phyloP scores from a whole-genome alignment of 2,329 filamentous ascomycete species.

The Fusarium annulatum region DNA sequence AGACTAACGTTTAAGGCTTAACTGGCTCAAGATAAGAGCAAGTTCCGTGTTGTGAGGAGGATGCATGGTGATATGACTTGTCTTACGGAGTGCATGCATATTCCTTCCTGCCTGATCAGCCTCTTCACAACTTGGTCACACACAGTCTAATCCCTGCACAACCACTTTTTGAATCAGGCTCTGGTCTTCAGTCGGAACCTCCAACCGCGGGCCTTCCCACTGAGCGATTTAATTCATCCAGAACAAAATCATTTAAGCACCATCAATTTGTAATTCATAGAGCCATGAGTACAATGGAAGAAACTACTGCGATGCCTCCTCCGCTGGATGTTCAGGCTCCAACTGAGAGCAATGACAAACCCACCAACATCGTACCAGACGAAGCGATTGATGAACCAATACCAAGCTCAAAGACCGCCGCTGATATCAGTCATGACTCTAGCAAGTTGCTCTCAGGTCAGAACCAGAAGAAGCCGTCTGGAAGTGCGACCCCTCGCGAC shows the following conservation, averaged over 20 bases:
- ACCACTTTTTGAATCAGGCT: background rate
- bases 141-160: background rate
- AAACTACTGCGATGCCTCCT: background rate
- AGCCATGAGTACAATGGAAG: background rate
- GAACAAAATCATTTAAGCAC: too few species aligned
- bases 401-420: fast-evolving
- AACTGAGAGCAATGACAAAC: background rate
- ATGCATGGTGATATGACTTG: background rate
- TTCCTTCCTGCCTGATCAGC: background rate
- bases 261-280: too few species aligned
- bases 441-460: background rate
- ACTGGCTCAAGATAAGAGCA: too few species aligned
- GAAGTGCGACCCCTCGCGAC: background rate
- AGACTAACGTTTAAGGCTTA: too few species aligned
- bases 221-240: background rate
- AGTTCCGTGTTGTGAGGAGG: too few species aligned
- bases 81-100: background rate
- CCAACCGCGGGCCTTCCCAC: fast-evolving
- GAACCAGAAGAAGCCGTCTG: background rate
- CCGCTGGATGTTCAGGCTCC: background rate
- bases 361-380: fast-evolving
- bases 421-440: fast-evolving
- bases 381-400: fast-evolving
- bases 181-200: background rate
- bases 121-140: background rate